A percentile compares a stretch with the other conserved stretches of the same genome.
Evolutionary conservation across 2,329 filamentous ascomycete genomes (phyloP).

Genomic region (Talaromyces piceae): DNA sequence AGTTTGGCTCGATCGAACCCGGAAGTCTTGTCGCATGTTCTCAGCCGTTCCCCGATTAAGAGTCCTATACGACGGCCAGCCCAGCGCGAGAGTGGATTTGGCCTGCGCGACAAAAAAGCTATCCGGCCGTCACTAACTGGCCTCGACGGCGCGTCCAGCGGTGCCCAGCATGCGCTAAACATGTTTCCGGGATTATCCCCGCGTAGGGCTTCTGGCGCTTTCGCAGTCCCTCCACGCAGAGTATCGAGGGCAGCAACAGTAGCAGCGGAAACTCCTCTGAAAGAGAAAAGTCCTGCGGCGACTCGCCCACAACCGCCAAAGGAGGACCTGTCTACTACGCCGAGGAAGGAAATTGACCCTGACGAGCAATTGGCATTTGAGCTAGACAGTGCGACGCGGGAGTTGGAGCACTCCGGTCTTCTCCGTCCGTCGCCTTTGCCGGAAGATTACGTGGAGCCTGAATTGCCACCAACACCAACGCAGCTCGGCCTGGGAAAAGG

Average conservation of each 20-base stretch:
- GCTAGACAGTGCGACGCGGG: conserved; percentile 23
- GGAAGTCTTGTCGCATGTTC: conserved; percentile 45
- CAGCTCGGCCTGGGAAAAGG: conserved; percentile 32
- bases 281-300: conserved; percentile 1
- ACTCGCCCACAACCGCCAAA: background rate
- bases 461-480: conserved; percentile 49
- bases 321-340: background rate
- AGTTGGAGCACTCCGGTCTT: conserved; percentile 14
- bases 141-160: conserved; percentile 15
- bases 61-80: conserved; percentile 20
- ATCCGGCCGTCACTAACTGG: conserved; percentile 27
- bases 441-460: conserved; percentile 48
- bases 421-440: conserved; percentile 15
- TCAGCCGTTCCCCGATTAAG: conserved; percentile 32
- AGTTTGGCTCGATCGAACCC: conserved; percentile 57
- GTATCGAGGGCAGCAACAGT: conserved; percentile 21
- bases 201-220: conserved; percentile 23
- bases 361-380: conserved; percentile 28
- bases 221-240: conserved; percentile 29
- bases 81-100: conserved; percentile 18
- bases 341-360: conserved; percentile 17
- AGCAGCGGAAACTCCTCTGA: background rate
- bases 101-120: conserved; percentile 31
- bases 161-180: conserved; percentile 14
- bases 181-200: conserved; percentile 16